Percentiles rank a stretch among this genome's conserved stretches.
These are phyloP conservation scores for Podila clonocystis DNA, from an alignment of 192 early-diverging fungal genomes.

Conservation along the genomic window DNA sequence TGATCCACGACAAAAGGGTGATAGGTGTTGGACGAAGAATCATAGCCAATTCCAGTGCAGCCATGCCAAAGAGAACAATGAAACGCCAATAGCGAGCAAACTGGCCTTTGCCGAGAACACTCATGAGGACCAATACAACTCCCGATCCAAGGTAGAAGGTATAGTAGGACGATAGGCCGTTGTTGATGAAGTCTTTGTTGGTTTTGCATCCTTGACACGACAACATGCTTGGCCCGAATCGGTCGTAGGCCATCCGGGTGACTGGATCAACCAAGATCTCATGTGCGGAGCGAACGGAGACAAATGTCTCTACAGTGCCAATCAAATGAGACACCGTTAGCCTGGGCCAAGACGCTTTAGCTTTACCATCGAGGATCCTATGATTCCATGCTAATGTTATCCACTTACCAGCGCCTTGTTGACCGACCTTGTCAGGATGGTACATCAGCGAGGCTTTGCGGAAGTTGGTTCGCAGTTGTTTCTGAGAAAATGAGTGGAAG, in stretches of 20 bases:
- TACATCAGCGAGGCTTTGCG: constrained; percentile 48
- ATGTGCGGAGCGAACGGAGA: constrained; percentile 47
- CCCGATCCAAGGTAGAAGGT: constrained; percentile 56
- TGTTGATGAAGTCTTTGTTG: constrained; percentile 26
- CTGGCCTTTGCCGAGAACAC: constrained; percentile 58
- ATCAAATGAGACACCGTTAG: too few relatives aligned
- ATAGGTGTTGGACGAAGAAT: constrained; percentile 36
- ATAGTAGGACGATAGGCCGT: constrained; percentile 20
- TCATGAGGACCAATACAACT: constrained; percentile 49
- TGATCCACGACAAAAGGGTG: constrained; percentile 26
- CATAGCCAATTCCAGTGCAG: constrained; percentile 54
- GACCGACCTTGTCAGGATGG: constrained; percentile 52
- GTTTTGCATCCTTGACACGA: constrained; percentile 45
- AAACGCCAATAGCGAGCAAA: constrained; percentile 61
- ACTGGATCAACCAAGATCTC: constrained; percentile 51
- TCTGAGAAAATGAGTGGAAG: constrained; percentile 42
- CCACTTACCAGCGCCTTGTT: constrained; percentile 30
- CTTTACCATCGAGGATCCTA: too few relatives aligned
- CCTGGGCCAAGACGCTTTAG: not conserved
- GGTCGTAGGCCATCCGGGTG: constrained; percentile 47
- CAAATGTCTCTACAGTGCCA: constrained; percentile 15
- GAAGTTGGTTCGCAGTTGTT: constrained; percentile 50
- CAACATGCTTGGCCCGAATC: constrained; percentile 48
- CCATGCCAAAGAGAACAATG: constrained; percentile 55
- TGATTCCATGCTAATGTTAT: not conserved